phyloP scores from a whole-genome alignment of 2,329 filamentous ascomycete genomes.

The Aschersonia sp. region DNA sequence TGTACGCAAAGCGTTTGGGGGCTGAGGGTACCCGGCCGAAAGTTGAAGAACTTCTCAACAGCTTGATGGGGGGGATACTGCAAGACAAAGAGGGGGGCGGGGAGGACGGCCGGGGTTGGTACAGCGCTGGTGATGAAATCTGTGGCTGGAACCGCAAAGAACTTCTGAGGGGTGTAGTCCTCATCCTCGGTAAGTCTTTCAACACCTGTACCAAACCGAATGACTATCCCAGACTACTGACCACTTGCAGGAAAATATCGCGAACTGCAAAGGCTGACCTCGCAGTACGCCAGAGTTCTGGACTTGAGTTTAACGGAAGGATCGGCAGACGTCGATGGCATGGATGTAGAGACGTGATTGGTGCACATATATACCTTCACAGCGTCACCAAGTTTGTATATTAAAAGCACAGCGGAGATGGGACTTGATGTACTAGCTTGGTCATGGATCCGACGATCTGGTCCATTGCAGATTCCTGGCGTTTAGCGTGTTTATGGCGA shows the following conservation, averaged over 20 bases:
- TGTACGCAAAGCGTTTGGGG: constrained; percentile 93
- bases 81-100: constrained; percentile 37
- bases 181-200: constrained; percentile 69
- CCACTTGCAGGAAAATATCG: constrained; percentile 66
- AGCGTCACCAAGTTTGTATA: no score
- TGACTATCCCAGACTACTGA: not conserved
- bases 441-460: no score
- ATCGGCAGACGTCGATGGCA: constrained; percentile 25
- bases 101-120: constrained; percentile 43
- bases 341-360: constrained; percentile 23
- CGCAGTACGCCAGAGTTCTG: constrained; percentile 80
- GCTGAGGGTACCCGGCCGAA: constrained; percentile 78
- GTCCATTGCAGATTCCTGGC: no score
- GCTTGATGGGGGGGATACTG: constrained; percentile 58
- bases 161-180: constrained; percentile 75
- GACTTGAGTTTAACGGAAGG: constrained; percentile 41
- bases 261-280: constrained; percentile 84
- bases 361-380: no score
- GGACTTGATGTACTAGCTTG: no score
- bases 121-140: constrained; percentile 52
- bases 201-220: not conserved
- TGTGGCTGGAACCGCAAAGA: constrained; percentile 88
- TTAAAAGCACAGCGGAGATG: no score
- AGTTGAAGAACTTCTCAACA: constrained; percentile 81
- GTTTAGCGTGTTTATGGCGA: no score